Base-by-base conservation (phyloP, 23 red algal genomes). In the Gracilaria gracilis region DNA sequence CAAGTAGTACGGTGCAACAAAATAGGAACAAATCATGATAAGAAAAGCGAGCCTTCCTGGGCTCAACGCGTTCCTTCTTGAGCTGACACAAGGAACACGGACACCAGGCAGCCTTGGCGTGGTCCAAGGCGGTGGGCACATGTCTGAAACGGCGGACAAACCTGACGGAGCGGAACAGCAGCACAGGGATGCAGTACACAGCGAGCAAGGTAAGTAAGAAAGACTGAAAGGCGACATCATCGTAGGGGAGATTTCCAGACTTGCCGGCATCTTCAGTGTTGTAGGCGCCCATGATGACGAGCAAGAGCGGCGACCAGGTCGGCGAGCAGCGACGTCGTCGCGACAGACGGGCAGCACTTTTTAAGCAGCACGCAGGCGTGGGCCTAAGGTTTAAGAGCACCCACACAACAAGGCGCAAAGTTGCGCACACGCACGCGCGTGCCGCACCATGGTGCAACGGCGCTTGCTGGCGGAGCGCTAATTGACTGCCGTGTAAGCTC, bases 141-240 rank as follows among this genome's bases (percentile, higher is more conserved):
- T 84, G 81, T 13, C 38, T 53, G 20, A 70, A 49, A 48, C 86
- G 77, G 23, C 70, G 47, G 14, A 80, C 46, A 39, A 78, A 48
- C 14, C 34, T 44, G 74, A 58, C 24, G 29, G 69, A 44, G 23
- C 80, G 67, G 23, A 67, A 64, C 33, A 86, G 17, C 17, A 61
- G 54, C 29, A 64, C 70, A 3, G 94, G 94, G 24, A 96, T 55
- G 57, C 74, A 88, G 50, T 78, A 71, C 11, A 91, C 44, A 23
- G 78, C 74, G 12, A 96, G 94, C 14, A 96, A 27, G n/a, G 94
- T 82, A 34, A 91, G 48, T 12, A 80, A 48, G 79, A 96, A 96
- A 0, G 91, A 78, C 34, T 96, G 58, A 59, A 96, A 96, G 16
- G 94, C 88, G 53, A 39, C 53, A 55, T 96, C 94, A 57, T 96